A percentile compares a stretch with the other conserved stretches of the same genome.
phyloP scores from a whole-genome alignment of 192 early-diverging fungal genomes.

The Podochytrium sp. region DNA sequence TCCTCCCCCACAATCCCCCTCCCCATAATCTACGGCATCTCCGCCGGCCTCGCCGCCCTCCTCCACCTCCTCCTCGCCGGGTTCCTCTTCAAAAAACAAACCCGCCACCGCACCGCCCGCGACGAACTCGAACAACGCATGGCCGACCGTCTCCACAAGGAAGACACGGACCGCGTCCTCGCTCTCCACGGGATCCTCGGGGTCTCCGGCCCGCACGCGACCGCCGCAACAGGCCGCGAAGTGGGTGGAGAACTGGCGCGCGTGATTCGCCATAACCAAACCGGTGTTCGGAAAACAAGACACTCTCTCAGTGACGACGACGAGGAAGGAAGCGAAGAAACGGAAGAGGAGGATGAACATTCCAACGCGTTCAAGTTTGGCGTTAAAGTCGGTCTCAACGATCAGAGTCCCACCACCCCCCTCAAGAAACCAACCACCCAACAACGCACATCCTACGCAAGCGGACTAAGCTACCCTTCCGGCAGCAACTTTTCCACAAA shows the following conservation, averaged over 20 bases:
- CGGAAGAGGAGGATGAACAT: background rate
- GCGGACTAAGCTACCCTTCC: conserved; percentile 17
- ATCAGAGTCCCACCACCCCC: background rate
- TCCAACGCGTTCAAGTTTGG: conserved; percentile 16
- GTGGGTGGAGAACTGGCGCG: conserved; percentile 21
- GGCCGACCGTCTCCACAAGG: conserved; percentile 15
- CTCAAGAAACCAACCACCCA: background rate
- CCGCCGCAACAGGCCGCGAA: background rate
- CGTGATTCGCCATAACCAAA: conserved; percentile 24
- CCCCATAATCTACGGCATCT: no score
- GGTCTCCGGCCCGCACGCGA: background rate
- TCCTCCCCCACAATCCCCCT: no score
- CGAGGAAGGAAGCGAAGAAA: background rate
- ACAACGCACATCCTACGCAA: background rate
- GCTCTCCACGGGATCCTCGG: conserved; percentile 25
- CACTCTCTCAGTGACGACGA: background rate
- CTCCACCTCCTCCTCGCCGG: no score
- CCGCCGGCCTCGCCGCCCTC: no score
- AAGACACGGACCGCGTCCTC: conserved; percentile 6
- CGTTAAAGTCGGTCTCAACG: conserved; percentile 13
- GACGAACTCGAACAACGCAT: conserved; percentile 4
- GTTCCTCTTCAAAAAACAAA: no score
- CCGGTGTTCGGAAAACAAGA: background rate
- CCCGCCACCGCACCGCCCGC: background rate
- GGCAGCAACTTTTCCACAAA: background rate